Evolutionary conservation across 352 stramenopile genomes (phyloP), one percentile per base, ranked within the genome.

Genomic region (Phytophthora fragariae): DNA sequence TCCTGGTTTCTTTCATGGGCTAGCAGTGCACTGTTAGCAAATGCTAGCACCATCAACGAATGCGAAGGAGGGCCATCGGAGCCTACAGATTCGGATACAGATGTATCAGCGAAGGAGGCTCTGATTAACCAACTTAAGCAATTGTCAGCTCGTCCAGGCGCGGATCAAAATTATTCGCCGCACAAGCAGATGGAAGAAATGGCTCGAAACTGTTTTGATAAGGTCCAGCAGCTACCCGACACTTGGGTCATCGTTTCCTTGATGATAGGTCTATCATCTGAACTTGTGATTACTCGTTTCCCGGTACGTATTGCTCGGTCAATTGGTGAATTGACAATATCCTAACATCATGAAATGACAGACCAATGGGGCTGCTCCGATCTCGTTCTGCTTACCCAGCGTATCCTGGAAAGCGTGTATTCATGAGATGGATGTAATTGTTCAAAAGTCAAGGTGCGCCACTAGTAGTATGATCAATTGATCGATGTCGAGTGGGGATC

Each of bases 391-490:
- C 37, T 71, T 94, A 19, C 72, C 62, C 9, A 80, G 60, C 8
- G 68, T 81, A 37, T 37, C 60, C 33, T 95, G 86, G 86, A 37
- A 70, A 17, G 73, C 78, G 14, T 73, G 54, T 27, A 79, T 86
- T 46, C 47, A 57, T 9, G 80, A 91, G 47, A 57, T 95, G 41
- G 55, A 79, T 60, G 21, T 55, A 10, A 87, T 94, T 33, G 86
- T 93, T 52, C 57, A 80, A 39, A 61, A 79, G 17, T 95, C 88
- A 49, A 86, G 86, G 88, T 90, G 75, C n/a, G 65, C 3, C 50
- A 61, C 21, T 49, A 17, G 27, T 60, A 19, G 39, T 29, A n/a
- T 9, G 21, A 44, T 19, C 47, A 6, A 61, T 60, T 27, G 12
- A 52, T 19, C 21, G 19, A 50, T 41, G 35, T 17, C 29, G 21